A percentile compares a stretch with the other conserved stretches of the same genome.
phyloP scores from a whole-genome alignment of 768 basidiomycete species.

The Leccinum truebloodii region DNA sequence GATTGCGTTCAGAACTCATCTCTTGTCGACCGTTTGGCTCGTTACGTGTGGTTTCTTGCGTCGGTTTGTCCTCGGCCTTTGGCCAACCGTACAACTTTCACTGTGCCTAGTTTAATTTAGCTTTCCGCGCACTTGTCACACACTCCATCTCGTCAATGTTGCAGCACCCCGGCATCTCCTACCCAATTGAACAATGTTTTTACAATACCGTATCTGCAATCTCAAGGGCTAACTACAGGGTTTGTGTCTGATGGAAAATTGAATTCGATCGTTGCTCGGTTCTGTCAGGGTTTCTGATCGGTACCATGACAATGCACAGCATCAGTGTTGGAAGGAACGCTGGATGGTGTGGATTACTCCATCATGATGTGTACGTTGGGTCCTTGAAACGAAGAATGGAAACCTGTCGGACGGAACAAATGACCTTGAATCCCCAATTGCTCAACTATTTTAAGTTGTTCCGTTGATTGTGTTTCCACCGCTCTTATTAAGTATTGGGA shows the following conservation, averaged over 20 bases:
- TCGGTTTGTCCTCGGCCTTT: constrained; percentile 27
- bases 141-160: constrained; percentile 43
- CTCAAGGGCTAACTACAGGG: constrained; percentile 33
- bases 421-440: neutral
- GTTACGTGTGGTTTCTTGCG: constrained; percentile 37
- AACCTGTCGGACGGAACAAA: neutral
- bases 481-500: constrained; percentile 1
- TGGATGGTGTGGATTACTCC: neutral
- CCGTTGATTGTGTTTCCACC: neutral
- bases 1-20: constrained; percentile 42
- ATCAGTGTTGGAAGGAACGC: neutral
- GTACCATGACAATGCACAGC: constrained; percentile 19
- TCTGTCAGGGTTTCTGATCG: constrained; percentile 15
- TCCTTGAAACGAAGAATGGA: neutral
- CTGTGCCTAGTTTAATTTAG: constrained; percentile 36
- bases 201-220: constrained; percentile 36
- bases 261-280: constrained; percentile 11
- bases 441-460: neutral
- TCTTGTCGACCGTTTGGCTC: constrained; percentile 39
- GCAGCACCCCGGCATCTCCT: constrained; percentile 43
- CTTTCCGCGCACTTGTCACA: constrained; percentile 31
- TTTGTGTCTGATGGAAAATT: constrained; percentile 16
- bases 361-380: neutral
- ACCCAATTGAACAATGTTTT: constrained; percentile 42
- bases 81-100: constrained; percentile 29